Evolutionary conservation across 805 yeast genomes (phyloP), one percentile per base, ranked within the genome.

Genomic region (Candida multigemmis): DNA sequence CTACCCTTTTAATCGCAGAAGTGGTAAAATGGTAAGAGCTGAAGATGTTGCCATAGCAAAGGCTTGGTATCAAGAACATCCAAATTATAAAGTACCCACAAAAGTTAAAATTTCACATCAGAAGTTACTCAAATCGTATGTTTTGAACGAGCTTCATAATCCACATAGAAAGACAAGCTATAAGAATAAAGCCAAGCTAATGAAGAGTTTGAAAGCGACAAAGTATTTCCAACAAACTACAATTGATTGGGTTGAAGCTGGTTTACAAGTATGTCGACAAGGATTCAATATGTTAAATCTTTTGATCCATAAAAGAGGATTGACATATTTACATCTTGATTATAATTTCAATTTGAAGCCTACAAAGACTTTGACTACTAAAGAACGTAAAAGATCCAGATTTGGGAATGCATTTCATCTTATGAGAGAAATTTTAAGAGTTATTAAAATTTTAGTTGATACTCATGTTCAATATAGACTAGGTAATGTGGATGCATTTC

Each of bases 191-290:
- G 56, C 60, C 17, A 65, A 55, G 23, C 56, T 91, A 9, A 48
- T 91, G 15, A 74, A 72, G 35, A 65, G 75, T 16, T 65, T 91
- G 38, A 73, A 74, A 32, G 64, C 68, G 24, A 91, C 98, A 0
- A 87, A 84, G 44, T 91, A 73, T 49, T 91, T 91, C 53, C 94
- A 85, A 46, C 78, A 82, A 41, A 89, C 98, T 0, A 68, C 87
- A 0, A 77, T 91, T 26, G 98, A 91, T 52, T 91, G 99, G 99
- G 91, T 89, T 3, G 99, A 91, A 50, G 98, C 97, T 1, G 98
- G 96, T 16, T 60, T 91, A 31, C 97, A 91, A 54, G 74, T 91
- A 3, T 82, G 95, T 44, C 71, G 74, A 20, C 99, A 91, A 53
- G 98, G 98, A 3, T 83, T 78, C 52, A 89, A 85, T 41, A 87